These are phyloP conservation scores for Metschnikowia corniflorae DNA, from an alignment of 805 yeast species.

Conservation along the genomic window DNA sequence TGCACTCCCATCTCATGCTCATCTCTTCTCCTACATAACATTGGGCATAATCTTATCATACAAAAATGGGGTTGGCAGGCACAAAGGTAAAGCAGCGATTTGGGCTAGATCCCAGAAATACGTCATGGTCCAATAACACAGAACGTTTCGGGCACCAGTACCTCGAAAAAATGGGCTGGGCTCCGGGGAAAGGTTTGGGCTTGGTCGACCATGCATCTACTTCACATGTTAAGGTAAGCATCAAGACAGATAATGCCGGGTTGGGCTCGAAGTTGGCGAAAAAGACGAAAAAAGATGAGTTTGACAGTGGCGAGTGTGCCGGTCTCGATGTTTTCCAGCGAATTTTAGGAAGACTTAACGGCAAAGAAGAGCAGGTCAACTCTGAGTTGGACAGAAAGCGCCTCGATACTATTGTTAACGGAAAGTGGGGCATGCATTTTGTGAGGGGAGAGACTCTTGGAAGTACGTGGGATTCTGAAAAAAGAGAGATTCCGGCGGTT, in stretches of 20 bases:
- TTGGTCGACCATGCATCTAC: conserved; percentile 61
- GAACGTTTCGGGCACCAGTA: conserved; percentile 85
- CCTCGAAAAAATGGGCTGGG: conserved; percentile 83
- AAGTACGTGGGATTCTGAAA: conserved; percentile 79
- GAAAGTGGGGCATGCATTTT: conserved; percentile 85
- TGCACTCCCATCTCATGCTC: conserved; percentile 1
- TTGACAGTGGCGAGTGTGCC: conserved; percentile 78
- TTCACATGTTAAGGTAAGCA: conserved; percentile 74
- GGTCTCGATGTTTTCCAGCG: conserved; percentile 93
- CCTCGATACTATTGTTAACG: conserved; percentile 67
- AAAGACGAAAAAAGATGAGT: conserved; percentile 58
- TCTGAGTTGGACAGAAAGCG: conserved; percentile 67
- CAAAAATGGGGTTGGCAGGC: conserved; percentile 78
- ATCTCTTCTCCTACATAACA: conserved; percentile 2
- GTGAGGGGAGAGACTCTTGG: conserved; percentile 78
- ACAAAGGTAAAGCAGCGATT: conserved; percentile 76
- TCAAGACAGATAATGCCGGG: conserved; percentile 82
- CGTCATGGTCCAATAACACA: conserved; percentile 88
- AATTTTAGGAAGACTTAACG: conserved; percentile 83
- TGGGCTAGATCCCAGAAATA: conserved; percentile 91
- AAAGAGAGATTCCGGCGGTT: conserved; percentile 19
- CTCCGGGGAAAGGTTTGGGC: conserved; percentile 88
- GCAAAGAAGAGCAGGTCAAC: conserved; percentile 65
- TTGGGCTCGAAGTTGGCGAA: conserved; percentile 78
- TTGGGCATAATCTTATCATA: neutral